These are phyloP conservation scores for Saturnispora hagleri DNA, from an alignment of 805 yeast genomes.

Conservation along the genomic window DNA sequence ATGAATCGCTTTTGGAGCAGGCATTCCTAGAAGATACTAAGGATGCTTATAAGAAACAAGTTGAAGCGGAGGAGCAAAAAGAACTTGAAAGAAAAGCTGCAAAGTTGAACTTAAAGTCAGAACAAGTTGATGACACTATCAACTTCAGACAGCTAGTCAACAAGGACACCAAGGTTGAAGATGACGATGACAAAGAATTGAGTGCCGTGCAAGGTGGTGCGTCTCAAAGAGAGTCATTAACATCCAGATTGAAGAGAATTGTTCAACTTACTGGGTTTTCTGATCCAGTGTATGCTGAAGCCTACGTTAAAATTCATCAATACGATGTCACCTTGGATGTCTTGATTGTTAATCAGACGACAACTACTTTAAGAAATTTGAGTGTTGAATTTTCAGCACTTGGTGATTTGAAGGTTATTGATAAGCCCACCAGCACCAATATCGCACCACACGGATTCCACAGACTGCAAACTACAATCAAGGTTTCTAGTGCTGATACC, in stretches of 20 bases:
- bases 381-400: conserved; percentile 92
- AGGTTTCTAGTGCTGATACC: conserved; percentile 95
- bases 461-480: conserved; percentile 77
- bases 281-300: conserved; percentile 97
- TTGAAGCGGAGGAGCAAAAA: conserved; percentile 49
- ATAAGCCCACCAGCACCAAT: conserved; percentile 80
- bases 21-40: conserved; percentile 86
- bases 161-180: conserved; percentile 30
- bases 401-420: conserved; percentile 92
- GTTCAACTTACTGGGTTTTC: conserved; percentile 96
- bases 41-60: conserved; percentile 69
- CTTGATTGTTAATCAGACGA: conserved; percentile 88
- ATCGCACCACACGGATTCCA: conserved; percentile 97
- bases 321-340: conserved; percentile 94
- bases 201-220: conserved; percentile 44
- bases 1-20: conserved; percentile 37
- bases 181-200: conserved; percentile 50
- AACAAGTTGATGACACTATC: conserved; percentile 71
- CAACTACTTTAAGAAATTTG: conserved; percentile 78
- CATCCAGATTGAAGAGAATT: conserved; percentile 79
- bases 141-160: conserved; percentile 69
- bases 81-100: conserved; percentile 48
- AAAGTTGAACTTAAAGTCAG: conserved; percentile 52
- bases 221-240: conserved; percentile 45
- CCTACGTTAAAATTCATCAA: conserved; percentile 91